Conservation (phyloP, 1,284 basidiomycete genomes). For the Salmacisia buchloeana region DNA sequence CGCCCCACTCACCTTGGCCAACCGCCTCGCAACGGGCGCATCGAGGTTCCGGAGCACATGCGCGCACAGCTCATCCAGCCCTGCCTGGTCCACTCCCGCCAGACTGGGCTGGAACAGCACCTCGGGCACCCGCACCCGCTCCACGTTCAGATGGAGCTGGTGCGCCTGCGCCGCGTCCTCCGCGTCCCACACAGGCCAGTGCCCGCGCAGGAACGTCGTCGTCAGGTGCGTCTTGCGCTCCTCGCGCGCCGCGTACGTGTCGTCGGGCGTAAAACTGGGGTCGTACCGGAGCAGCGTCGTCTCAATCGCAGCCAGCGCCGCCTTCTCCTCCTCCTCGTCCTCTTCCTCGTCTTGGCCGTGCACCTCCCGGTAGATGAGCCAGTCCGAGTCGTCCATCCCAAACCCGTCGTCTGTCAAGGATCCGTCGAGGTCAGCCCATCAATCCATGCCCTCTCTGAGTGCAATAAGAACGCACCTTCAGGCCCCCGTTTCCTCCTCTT, state of each 20-base stretch:
- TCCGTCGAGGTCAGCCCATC: not conserved
- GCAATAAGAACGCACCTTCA: slow-evolving; percentile 54
- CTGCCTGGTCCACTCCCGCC: slow-evolving; percentile 91
- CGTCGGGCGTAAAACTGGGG: slow-evolving; percentile 70
- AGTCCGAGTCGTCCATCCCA: slow-evolving; percentile 90
- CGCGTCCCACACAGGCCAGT: slow-evolving; percentile 28
- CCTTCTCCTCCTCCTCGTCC: slow-evolving; percentile 88
- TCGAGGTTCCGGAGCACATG: slow-evolving; percentile 77
- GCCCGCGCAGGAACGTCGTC: slow-evolving; percentile 66
- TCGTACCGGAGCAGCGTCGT: slow-evolving; percentile 75
- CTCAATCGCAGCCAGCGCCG: slow-evolving; percentile 70
- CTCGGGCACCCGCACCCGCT: slow-evolving; percentile 87
- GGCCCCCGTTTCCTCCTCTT: slow-evolving; percentile 53
- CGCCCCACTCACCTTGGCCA: slow-evolving; percentile 56
- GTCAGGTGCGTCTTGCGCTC: slow-evolving; percentile 76
- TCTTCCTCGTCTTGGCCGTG: slow-evolving; percentile 80
- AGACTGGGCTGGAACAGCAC: slow-evolving; percentile 87
- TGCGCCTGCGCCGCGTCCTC: slow-evolving; percentile 60
- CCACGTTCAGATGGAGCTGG: slow-evolving; percentile 86
- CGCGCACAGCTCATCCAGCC: slow-evolving; percentile 81
- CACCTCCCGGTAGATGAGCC: slow-evolving; percentile 96
- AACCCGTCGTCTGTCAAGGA: slow-evolving; percentile 81
- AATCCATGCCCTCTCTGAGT: slow-evolving; percentile 35
- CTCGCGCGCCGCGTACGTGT: slow-evolving; percentile 74
- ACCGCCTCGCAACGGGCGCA: slow-evolving; percentile 58